Evolutionary conservation across 495 filamentous ascomycete species (phyloP), one percentile per base, ranked within the genome.

Genomic region (Aspergillus bridgeri): DNA sequence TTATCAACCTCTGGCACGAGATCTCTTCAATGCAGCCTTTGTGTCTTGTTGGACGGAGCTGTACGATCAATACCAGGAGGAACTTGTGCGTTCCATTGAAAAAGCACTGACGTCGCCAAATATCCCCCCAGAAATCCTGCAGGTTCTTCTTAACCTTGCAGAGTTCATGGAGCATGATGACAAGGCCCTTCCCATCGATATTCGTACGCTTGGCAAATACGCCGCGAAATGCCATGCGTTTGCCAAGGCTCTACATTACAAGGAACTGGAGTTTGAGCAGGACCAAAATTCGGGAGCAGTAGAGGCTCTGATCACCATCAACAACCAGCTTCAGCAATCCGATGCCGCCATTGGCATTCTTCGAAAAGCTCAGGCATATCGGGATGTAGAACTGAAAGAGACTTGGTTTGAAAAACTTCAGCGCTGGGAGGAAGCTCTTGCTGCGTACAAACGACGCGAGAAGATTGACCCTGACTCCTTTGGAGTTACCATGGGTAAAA

Each of bases 121-220:
- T 58, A 95, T 98, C 22, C 93, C 94, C 0, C 93, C 94, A 0
- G 95, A 99, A 67, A 88, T 99, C 49, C 77, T 98, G 3, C 94
- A 96, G 53, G 88, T 96, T 38, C 81, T 99, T 13, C 84, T 99
- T 52, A 99, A 98, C 70, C 82, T 99, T 15, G 94, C 92, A 3
- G 94, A 99, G 63, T 99, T 98, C 69, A 99, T 99, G 94, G 94
- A 99, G 65, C 94, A 99, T 64, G 94, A 98, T 65, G 94, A 99
- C 68, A 98, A 98, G 66, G 94, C 94, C 6, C 81, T 99, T 21
- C 94, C 94, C 17, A 97, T 99, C 61, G 95, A 99, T 69, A 96
- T 99, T 56, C 84, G 94, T 29, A 89, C 90, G 1, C 77, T 98
- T 33, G 94, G 95, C 19, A 88, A 90, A 63, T 95, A 96, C 66